phyloP scores from a whole-genome alignment of 139 green algal genomes.

The Mychonastes homosphaera region DNA sequence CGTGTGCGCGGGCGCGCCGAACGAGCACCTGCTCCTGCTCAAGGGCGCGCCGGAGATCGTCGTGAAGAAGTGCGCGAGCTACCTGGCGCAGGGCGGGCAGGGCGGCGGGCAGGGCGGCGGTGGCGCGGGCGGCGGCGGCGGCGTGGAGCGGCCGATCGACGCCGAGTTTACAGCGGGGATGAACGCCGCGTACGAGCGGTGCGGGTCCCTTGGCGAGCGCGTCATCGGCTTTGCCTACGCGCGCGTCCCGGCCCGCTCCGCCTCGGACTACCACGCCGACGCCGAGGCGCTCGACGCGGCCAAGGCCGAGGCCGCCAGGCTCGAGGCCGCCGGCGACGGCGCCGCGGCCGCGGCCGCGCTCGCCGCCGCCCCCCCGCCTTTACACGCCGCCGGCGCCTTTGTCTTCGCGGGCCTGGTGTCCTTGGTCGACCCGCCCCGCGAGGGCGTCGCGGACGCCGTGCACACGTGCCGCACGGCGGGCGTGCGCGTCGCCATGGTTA shows the following conservation, averaged over 20 bases:
- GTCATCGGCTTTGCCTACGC: slow-evolving; percentile 64
- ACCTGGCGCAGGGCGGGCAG: too few species aligned
- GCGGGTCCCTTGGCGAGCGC: slow-evolving; percentile 57
- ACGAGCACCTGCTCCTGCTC: slow-evolving; percentile 35
- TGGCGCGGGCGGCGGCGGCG: too few species aligned
- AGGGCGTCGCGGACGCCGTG: slow-evolving; percentile 60
- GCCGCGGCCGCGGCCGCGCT: slow-evolving; percentile 14
- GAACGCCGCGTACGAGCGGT: slow-evolving; percentile 41
- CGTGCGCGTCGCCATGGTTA: slow-evolving; percentile 72
- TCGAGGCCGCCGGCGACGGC: neutral
- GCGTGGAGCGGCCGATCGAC: slow-evolving; percentile 39
- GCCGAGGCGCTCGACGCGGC: neutral
- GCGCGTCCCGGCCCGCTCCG: slow-evolving; percentile 2
- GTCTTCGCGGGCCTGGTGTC: slow-evolving; percentile 66
- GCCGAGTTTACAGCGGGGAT: slow-evolving; percentile 24
- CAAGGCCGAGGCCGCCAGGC: neutral
- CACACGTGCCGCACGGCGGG: slow-evolving; percentile 37
- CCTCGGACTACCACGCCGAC: neutral
- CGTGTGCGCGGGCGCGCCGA: neutral
- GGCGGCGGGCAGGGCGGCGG: too few species aligned
- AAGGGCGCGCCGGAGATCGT: slow-evolving; percentile 54
- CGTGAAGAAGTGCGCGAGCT: slow-evolving; percentile 30
- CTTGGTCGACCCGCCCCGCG: slow-evolving; percentile 69
- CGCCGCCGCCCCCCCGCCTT: slow-evolving; percentile 36
- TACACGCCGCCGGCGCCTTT: slow-evolving; percentile 45